Percentiles rank a stretch among this genome's conserved stretches.
Evolutionary conservation across 2,329 filamentous ascomycete species (phyloP).

Genomic region (Drechslera avenae): DNA sequence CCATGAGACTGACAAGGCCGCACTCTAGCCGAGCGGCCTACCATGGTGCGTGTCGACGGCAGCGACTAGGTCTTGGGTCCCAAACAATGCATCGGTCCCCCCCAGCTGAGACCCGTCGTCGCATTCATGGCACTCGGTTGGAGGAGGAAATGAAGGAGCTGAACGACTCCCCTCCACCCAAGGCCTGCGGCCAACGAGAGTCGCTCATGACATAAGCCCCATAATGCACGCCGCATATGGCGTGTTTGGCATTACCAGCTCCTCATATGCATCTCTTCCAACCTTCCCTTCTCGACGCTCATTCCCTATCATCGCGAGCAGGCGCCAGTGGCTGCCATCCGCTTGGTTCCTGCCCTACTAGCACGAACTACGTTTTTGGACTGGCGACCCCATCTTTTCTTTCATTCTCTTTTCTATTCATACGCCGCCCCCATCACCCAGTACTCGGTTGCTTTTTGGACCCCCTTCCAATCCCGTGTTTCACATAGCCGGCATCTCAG

Average conservation of each 20-base stretch:
- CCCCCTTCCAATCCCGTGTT: constrained; percentile 33
- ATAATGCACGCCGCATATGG: constrained; percentile 30
- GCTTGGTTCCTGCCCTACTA: constrained; percentile 26
- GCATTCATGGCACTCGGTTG: constrained; percentile 8
- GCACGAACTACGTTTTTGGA: constrained; percentile 18
- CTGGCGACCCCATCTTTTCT: constrained; percentile 14
- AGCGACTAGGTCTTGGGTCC: constrained; percentile 11
- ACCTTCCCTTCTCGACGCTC: constrained; percentile 23
- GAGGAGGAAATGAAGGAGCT: constrained; percentile 39
- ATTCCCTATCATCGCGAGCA: constrained; percentile 21
- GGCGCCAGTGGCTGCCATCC: constrained; percentile 32
- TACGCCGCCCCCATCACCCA: constrained; percentile 21
- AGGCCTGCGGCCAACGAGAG: constrained; percentile 33
- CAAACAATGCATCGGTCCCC: constrained; percentile 7
- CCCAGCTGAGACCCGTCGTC: constrained; percentile 11
- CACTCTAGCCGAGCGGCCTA: constrained; percentile 1
- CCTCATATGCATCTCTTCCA: constrained; percentile 24
- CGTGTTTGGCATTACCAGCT: constrained; percentile 33
- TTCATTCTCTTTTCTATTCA: constrained; percentile 21
- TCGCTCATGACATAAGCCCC: constrained; percentile 27
- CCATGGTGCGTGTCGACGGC: neutral
- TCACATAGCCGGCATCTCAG: constrained; percentile 34
- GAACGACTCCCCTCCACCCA: constrained; percentile 25
- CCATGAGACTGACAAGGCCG: constrained; percentile 11
- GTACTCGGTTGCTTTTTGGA: constrained; percentile 30